Percentiles rank a stretch among this genome's conserved stretches.
Conservation (phyloP, 1,284 basidiomycete genomes). For the Cutaneotrichosporon cavernicola region DNA sequence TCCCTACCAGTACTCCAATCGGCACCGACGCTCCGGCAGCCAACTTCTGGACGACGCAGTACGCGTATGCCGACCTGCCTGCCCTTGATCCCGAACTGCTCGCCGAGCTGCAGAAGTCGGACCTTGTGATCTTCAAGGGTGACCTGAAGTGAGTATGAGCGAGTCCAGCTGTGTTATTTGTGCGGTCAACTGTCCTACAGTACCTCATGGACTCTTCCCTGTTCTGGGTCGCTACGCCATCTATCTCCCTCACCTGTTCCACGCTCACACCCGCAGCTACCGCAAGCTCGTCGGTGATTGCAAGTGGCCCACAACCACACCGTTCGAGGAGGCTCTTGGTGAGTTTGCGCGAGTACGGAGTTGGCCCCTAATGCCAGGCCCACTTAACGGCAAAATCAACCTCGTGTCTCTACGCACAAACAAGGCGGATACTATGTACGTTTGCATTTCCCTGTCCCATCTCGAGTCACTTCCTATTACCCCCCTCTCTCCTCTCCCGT, state of each 20-base stretch:
- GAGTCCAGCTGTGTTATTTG: no score
- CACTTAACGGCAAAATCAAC: slow-evolving; percentile 74
- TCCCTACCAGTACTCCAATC: slow-evolving; percentile 65
- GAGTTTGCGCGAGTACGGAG: slow-evolving; percentile 22
- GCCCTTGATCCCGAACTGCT: slow-evolving; percentile 63
- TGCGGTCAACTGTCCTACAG: no score
- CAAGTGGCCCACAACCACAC: slow-evolving; percentile 78
- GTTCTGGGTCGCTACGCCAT: no score
- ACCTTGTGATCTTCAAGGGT: slow-evolving; percentile 92
- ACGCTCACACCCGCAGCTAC: slow-evolving; percentile 54
- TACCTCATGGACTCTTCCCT: no score
- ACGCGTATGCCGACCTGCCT: slow-evolving; percentile 78
- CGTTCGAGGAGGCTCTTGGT: slow-evolving; percentile 78
- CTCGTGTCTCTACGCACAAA: slow-evolving; percentile 84
- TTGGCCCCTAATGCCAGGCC: slow-evolving; percentile 58
- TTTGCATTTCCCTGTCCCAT: slow-evolving; percentile 4
- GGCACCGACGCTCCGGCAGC: slow-evolving; percentile 56
- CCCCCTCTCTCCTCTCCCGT: background rate
- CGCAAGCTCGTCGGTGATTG: slow-evolving; percentile 86
- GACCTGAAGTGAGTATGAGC: slow-evolving; percentile 71
- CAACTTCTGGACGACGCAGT: slow-evolving; percentile 81
- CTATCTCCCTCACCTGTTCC: background rate
- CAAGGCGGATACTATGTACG: slow-evolving; percentile 85
- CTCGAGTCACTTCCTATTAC: background rate
- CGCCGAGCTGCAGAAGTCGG: slow-evolving; percentile 62